Conservation (phyloP, 129 eudicot species). For the Heracleum sosnowskyi region DNA sequence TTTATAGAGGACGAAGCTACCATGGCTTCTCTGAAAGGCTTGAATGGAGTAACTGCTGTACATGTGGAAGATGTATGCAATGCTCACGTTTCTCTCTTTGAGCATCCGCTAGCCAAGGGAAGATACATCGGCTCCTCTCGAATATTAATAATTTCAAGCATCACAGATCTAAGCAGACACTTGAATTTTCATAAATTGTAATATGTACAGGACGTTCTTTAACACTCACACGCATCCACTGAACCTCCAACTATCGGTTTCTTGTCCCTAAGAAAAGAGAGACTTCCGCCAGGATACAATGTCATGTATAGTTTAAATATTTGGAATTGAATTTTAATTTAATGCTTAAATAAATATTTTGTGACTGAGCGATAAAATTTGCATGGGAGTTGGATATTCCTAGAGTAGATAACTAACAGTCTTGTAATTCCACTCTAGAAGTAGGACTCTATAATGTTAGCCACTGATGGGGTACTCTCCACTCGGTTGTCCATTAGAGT, state of each 20-base stretch:
- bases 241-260: background rate
- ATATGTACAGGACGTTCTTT: background rate
- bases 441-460: background rate
- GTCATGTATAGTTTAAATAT: background rate
- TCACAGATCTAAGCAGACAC: background rate
- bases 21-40: too few relatives aligned
- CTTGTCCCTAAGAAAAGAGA: background rate
- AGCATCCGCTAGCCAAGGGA: too few relatives aligned
- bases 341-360: background rate
- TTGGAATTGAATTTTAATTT: background rate
- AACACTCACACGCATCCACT: background rate
- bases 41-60: too few relatives aligned
- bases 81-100: too few relatives aligned
- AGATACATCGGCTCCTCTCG: too few relatives aligned
- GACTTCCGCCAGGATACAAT: background rate
- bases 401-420: background rate
- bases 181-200: background rate
- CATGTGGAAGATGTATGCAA: too few relatives aligned
- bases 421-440: background rate
- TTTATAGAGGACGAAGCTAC: too few relatives aligned
- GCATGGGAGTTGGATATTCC: background rate
- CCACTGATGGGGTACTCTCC: background rate
- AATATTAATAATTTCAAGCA: too few relatives aligned
- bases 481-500: background rate
- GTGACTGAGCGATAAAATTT: background rate